Conservation (phyloP, 768 basidiomycete genomes). For the Lentinula sp. region DNA sequence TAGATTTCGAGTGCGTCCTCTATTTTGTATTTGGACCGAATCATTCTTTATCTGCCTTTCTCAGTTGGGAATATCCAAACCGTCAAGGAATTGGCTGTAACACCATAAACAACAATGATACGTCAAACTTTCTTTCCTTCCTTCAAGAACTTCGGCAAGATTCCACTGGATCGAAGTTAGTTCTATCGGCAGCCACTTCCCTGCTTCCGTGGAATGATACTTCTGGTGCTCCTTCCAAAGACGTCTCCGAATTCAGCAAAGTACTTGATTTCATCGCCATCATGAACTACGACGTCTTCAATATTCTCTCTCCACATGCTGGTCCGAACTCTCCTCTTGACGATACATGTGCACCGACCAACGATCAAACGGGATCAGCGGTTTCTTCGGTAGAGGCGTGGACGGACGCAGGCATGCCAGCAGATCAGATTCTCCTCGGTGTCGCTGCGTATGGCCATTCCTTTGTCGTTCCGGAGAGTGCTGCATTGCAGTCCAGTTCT, state of each 20-base stretch:
- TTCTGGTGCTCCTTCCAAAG: conserved; percentile 53
- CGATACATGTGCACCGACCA: conserved; percentile 62
- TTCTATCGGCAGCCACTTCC: conserved; percentile 45
- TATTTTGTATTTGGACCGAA: background rate
- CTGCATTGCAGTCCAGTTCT: conserved; percentile 25
- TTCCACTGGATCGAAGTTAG: conserved; percentile 44
- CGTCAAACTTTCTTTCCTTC: conserved; percentile 72
- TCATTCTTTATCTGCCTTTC: background rate
- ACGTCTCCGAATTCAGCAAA: conserved; percentile 68
- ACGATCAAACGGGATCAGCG: conserved; percentile 68
- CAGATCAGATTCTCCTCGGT: conserved; percentile 69
- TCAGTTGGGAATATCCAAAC: conserved; percentile 82
- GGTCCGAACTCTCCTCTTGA: conserved; percentile 84
- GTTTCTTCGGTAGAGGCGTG: conserved; percentile 67
- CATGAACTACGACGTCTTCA: conserved; percentile 52
- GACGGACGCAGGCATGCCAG: conserved; percentile 74
- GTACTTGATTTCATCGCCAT: conserved; percentile 51
- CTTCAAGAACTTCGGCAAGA: conserved; percentile 59
- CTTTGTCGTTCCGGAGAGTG: conserved; percentile 35
- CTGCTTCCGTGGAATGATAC: conserved; percentile 34
- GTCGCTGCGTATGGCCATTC: conserved; percentile 84
- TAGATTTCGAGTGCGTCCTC: conserved; percentile 34
- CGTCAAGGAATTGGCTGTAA: conserved; percentile 68
- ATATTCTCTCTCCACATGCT: conserved; percentile 27
- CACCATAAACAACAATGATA: conserved; percentile 50